Base-by-base conservation (phyloP, 768 basidiomycete genomes). In the Boletus rubropictus region DNA sequence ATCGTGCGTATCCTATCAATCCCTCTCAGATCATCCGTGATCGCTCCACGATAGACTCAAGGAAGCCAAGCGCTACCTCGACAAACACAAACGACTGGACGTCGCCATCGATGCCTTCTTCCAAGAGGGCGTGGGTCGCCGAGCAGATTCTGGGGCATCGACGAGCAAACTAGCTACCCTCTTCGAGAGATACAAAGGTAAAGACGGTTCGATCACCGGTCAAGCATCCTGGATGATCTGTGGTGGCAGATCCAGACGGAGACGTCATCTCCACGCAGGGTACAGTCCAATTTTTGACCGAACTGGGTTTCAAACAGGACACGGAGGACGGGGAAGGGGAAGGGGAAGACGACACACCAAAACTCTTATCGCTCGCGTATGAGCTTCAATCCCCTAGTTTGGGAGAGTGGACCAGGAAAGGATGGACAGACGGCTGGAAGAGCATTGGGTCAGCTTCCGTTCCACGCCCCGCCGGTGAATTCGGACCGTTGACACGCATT, bases 351-450 rank as follows among this genome's bases (percentile, higher is more conserved):
- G 87, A 93, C 56, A 82, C 88, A 20, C 87, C 90, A 11, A 61
- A 58, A 7, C 70, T 94, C 42, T 76, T 94, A 35, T 80, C 86
- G 5, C 70, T 95, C 33, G 91, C 90, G 8, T 89, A 75, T 57
- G 87, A 91, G 57, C 75, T 91, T 21, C 83, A 86, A 59, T 86
- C 86, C 5, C 85, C 84, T 0, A 58, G 69, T 49, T 70, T 94
- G 42, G 89, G 86, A 2, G 72, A 76, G 48, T 95, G 89, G 83
- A 73, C 71, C 27, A 75, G 70, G 53, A 69, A 78, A 50, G 83
- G 80, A 0, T 94, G 89, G 89, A 56, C 79, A 29, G 85, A 88
- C 0, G 90, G 89, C 1, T 91, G 90, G 89, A 86, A 81, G 64
- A 62, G 57, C 12, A 67, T 86, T 29, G 78, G 84, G 86, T 87